Conservation (phyloP, 2,329 filamentous ascomycete species). For the Amauroascus niger region DNA sequence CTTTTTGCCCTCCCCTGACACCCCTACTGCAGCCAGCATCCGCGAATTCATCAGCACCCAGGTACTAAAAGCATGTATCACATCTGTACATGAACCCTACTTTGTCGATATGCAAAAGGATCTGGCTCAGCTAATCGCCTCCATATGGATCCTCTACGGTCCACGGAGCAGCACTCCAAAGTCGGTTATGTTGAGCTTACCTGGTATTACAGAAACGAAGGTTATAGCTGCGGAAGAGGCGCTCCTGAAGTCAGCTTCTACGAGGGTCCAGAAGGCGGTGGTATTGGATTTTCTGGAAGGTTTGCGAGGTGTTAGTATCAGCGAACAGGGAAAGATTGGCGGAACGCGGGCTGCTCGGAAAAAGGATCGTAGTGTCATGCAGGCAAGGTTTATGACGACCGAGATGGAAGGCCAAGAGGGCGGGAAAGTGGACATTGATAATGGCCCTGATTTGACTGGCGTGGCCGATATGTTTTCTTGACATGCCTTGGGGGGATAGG, state of each 20-base stretch:
- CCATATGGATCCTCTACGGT: conserved; percentile 69
- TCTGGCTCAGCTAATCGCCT: conserved; percentile 74
- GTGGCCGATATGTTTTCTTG: conserved; percentile 47
- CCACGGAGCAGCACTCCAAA: conserved; percentile 60
- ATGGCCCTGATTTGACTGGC: conserved; percentile 43
- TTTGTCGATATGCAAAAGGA: conserved; percentile 96
- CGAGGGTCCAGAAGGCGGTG: conserved; percentile 68
- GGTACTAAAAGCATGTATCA: conserved; percentile 81
- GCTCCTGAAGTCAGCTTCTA: conserved; percentile 45
- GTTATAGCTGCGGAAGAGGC: conserved; percentile 56
- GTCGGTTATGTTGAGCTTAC: conserved; percentile 66
- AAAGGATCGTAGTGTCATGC: conserved; percentile 36
- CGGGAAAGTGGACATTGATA: conserved; percentile 36
- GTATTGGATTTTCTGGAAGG: conserved; percentile 78
- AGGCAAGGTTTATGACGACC: conserved; percentile 37
- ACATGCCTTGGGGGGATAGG: background rate
- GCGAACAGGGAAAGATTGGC: conserved; percentile 78
- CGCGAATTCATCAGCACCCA: conserved; percentile 84
- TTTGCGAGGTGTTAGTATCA: conserved; percentile 80
- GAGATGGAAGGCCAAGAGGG: conserved; percentile 36
- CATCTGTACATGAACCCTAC: conserved; percentile 85
- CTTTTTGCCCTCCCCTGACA: conserved; percentile 47
- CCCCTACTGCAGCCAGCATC: conserved; percentile 54
- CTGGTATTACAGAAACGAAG: conserved; percentile 60
- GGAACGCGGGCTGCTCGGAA: conserved; percentile 33